Evolutionary conservation across 139 green algal species (phyloP), one percentile per base, ranked within the genome.

Genomic region (Astrephomene gubernaculifera): DNA sequence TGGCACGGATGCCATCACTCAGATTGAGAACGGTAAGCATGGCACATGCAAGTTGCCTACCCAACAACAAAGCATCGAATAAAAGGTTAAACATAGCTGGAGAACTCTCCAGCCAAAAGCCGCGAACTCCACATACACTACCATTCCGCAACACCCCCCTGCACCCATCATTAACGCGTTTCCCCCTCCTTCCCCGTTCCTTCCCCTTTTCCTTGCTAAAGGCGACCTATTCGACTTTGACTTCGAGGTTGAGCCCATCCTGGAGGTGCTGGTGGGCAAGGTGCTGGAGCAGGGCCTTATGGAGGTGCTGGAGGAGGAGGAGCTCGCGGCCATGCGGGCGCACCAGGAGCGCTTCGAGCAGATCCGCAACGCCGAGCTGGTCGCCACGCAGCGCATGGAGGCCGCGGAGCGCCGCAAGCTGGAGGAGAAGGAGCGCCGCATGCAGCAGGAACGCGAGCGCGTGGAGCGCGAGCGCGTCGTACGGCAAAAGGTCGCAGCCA

Each of bases 161-260:
- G 19, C 19, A 35, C 10, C 57, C 57, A 12, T 57, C 17, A 57
- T 57, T 17, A 57, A 57, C 49, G 14, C 49, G n/a, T n/a, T n/a
- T 57, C 57, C 22, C 57, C 10, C 21, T 31, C 57, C 57, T 22
- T 22, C 17, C 57, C 57, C 7, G 17, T 67, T 67, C 57, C 17
- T 7, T 22, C 21, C 24, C 31, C 63, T 43, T 43, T n/a, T 9
- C 57, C 57, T n/a, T 35, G 38, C 83, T n/a, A n/a, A n/a, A 92
- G 94, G 95, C 39, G 95, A 98, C 89, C 89, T 97, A 43, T 98
- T 98, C 90, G 93, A 98, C 93, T 98, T 98, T 91, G 93, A 98
- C 86, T 94, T 94, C 79, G 95, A 98, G 91, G 95, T 97, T n/a
- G 94, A 98, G 92, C 95, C 95, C 31, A 92, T 97, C 33, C 89